Evolutionary conservation across 805 yeast species (phyloP).

Genomic region (Naumovozyma castellii): DNA sequence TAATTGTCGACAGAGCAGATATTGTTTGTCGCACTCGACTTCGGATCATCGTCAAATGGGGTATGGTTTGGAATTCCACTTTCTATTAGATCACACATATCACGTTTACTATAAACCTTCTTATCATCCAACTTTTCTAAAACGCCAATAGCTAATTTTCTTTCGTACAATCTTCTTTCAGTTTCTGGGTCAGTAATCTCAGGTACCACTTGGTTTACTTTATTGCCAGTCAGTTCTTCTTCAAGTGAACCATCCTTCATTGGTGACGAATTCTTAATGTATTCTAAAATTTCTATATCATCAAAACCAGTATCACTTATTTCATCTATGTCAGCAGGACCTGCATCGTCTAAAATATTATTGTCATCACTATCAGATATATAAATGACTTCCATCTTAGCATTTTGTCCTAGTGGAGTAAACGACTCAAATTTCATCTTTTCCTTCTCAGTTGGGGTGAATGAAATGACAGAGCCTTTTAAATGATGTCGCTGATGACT

Average conservation of each 20-base stretch:
- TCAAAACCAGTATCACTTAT: not conserved
- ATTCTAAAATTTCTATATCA: not conserved
- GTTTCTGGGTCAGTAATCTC: not conserved
- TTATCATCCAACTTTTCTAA: slow-evolving; percentile 6
- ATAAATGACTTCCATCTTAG: slow-evolving; percentile 10
- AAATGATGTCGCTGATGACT: not conserved
- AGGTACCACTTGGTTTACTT: not conserved
- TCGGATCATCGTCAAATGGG: slow-evolving; percentile 10
- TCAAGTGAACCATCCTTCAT: slow-evolving; percentile 1
- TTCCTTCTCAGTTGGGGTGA: not conserved
- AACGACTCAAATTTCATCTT: not conserved
- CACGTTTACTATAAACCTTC: slow-evolving; percentile 4
- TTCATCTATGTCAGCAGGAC: not conserved
- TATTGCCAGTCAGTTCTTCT: not conserved
- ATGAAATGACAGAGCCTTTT: not conserved
- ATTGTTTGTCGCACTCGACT: slow-evolving; percentile 23
- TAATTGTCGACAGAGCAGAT: slow-evolving; percentile 22
- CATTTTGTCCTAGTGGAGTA: not conserved
- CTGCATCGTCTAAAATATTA: not conserved
- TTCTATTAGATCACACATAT: slow-evolving; percentile 11
- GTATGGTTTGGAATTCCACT: slow-evolving; percentile 17
- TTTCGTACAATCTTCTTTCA: slow-evolving; percentile 13
- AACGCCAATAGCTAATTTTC: slow-evolving; percentile 10
- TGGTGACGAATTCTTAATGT: not conserved
- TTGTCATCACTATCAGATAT: slow-evolving; percentile 9